These are phyloP conservation scores for Globisporangium perplexum DNA, from an alignment of 352 stramenopile genomes.

Conservation along the genomic window DNA sequence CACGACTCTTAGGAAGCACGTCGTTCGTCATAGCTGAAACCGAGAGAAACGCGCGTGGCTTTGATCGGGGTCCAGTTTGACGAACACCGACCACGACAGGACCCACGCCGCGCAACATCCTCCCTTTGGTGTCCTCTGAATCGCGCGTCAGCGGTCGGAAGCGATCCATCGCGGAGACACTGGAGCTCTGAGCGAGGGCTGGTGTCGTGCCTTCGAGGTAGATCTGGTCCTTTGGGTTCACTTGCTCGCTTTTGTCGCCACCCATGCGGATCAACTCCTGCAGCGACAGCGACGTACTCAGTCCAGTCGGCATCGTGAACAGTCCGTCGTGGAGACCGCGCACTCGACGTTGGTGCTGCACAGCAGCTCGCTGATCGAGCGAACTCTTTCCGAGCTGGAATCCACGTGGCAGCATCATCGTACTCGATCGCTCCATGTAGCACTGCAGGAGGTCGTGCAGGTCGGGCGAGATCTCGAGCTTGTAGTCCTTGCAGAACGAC, in stretches of 20 bases:
- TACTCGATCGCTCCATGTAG: conserved; percentile 61
- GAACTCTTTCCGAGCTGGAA: conserved; percentile 52
- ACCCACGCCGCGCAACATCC: not conserved
- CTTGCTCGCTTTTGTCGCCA: conserved; percentile 1
- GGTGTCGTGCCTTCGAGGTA: conserved; percentile 29
- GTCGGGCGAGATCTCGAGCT: conserved; percentile 56
- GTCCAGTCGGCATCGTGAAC: conserved; percentile 25
- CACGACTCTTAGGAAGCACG: not conserved
- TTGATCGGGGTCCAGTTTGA: conserved; percentile 17
- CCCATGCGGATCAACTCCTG: conserved; percentile 24
- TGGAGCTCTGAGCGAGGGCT: conserved; percentile 25
- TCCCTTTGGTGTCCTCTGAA: not conserved
- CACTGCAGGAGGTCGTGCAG: conserved; percentile 34
- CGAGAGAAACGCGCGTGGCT: conserved; percentile 14
- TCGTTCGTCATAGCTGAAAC: conserved; percentile 12
- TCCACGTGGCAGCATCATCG: conserved; percentile 45
- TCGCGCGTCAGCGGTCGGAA: conserved; percentile 30
- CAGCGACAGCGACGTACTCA: conserved; percentile 32
- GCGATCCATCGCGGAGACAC: conserved; percentile 30
- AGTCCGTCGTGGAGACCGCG: conserved; percentile 44
- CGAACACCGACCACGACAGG: conserved; percentile 32
- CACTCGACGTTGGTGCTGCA: conserved; percentile 35
- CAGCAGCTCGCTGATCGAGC: conserved; percentile 29
- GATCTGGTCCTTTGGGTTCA: conserved; percentile 16
- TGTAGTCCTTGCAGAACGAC: conserved; percentile 71